Evolutionary conservation across 352 stramenopile genomes (phyloP), one percentile per base, ranked within the genome.

Genomic region (Globisporangium sylvaticum): DNA sequence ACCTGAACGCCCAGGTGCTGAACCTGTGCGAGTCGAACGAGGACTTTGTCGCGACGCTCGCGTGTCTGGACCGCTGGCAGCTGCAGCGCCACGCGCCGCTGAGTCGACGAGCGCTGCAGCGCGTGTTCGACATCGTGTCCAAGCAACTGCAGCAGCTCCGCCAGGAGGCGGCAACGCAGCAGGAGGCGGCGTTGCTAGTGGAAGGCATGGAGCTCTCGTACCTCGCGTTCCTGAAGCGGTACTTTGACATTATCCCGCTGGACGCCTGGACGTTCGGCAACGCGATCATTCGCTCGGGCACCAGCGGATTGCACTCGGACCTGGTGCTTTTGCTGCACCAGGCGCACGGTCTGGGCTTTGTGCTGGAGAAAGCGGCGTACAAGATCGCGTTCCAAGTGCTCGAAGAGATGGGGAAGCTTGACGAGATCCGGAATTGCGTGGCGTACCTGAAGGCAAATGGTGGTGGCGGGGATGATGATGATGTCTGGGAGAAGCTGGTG

Each of bases 11-110:
- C 12, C 73, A 90, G 46, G 67, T 92, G 22, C 53, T 92, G n/a
- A 89, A 90, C 55, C 71, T 90, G 24, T 92, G 83, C 50, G 78
- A 88, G 48, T 83, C 80, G 2, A 87, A 86, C 56, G 69, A 87
- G 37, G 81, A 92, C 29, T 65, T 92, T 24, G 75, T 71, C 27
- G 88, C 81, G 2, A 77, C 87, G 75, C 52, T 92, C 3, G 72
- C 80, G 39, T 85, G 80, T 34, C 61, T 92, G 22, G 80, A 92
- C 50, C 78, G 81, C 24, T 90, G 79, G 78, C 79, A 89, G 24
- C 67, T 54, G n/a, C 77, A 83, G 60, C 62, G 71, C 34, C 63
- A 59, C n/a, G 71, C 65, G 20, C 58, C 66, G 5, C 64, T 89
- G 42, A 92, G 83, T 72, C 78, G 77, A 18, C 72, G 81, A 1